Conservation (phyloP, 768 basidiomycete genomes). For the Boletales sp. region DNA sequence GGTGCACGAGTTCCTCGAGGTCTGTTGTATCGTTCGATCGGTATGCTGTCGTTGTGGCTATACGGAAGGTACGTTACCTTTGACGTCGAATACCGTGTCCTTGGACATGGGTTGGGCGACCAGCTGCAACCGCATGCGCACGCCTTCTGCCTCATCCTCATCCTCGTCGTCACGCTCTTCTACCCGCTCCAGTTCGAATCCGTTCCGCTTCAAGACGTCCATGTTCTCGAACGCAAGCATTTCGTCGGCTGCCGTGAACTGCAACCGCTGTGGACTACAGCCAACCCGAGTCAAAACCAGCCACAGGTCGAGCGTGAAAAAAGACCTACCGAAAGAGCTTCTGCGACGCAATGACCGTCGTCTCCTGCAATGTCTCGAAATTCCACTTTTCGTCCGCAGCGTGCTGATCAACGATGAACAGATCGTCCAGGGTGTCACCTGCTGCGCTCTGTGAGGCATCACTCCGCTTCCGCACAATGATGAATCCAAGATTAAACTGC, state of each 20-base stretch:
- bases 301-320: conserved; percentile 2
- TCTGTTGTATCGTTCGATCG: conserved; percentile 44
- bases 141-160: neutral
- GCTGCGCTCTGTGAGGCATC: neutral
- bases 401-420: conserved; percentile 97
- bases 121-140: conserved; percentile 49
- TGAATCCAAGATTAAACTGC: conserved; percentile 96
- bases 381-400: conserved; percentile 99
- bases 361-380: conserved; percentile 89
- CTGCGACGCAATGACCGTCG: conserved; percentile 87
- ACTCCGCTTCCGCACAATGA: conserved; percentile 68
- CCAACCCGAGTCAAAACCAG: neutral
- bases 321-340: conserved; percentile 66
- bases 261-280: conserved; percentile 67
- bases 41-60: neutral
- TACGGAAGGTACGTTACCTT: conserved; percentile 48
- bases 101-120: conserved; percentile 89
- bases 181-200: conserved; percentile 75
- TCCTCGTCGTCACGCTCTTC: conserved; percentile 31
- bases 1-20: conserved; percentile 86
- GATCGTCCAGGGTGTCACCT: conserved; percentile 58
- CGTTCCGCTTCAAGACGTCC: conserved; percentile 79
- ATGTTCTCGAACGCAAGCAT: conserved; percentile 83
- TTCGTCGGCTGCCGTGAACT: conserved; percentile 88
- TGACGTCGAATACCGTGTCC: conserved; percentile 82